phyloP scores from a whole-genome alignment of 805 yeast species.

The Cephaloascus albidus region DNA sequence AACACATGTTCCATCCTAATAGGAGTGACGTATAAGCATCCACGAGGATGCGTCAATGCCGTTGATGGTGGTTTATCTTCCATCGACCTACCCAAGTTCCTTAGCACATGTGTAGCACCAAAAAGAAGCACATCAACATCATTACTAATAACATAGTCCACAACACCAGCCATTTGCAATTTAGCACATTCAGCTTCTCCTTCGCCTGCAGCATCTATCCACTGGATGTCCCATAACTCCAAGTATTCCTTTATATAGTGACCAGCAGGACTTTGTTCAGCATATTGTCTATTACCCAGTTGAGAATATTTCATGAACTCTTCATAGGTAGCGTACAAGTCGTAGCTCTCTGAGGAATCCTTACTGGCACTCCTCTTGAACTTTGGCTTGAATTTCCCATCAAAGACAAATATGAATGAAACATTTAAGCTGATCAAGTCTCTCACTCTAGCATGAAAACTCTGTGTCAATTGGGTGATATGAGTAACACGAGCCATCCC shows the following conservation, averaged over 20 bases:
- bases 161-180: conserved; percentile 48
- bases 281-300: conserved; percentile 1
- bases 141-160: conserved; percentile 65
- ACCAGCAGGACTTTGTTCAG: conserved; percentile 3
- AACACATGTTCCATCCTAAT: conserved; percentile 29
- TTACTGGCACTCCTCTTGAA: conserved; percentile 21
- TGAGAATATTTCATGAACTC: neutral
- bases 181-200: conserved; percentile 83
- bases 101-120: conserved; percentile 57
- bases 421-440: conserved; percentile 44
- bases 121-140: conserved; percentile 71
- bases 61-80: conserved; percentile 30
- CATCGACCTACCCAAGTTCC: conserved; percentile 40
- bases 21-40: conserved; percentile 51
- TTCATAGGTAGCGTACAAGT: neutral
- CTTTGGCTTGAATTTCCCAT: conserved; percentile 58
- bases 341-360: neutral
- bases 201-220: conserved; percentile 65
- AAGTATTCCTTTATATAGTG: conserved; percentile 21
- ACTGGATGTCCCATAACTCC: conserved; percentile 37
- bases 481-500: conserved; percentile 3
- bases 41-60: conserved; percentile 14
- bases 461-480: conserved; percentile 5
- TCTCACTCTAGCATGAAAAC: conserved; percentile 34
- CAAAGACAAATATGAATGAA: conserved; percentile 69